Evolutionary conservation across 2,329 filamentous ascomycete genomes (phyloP), one percentile per base, ranked within the genome.

Genomic region (Dothistroma septosporum): DNA sequence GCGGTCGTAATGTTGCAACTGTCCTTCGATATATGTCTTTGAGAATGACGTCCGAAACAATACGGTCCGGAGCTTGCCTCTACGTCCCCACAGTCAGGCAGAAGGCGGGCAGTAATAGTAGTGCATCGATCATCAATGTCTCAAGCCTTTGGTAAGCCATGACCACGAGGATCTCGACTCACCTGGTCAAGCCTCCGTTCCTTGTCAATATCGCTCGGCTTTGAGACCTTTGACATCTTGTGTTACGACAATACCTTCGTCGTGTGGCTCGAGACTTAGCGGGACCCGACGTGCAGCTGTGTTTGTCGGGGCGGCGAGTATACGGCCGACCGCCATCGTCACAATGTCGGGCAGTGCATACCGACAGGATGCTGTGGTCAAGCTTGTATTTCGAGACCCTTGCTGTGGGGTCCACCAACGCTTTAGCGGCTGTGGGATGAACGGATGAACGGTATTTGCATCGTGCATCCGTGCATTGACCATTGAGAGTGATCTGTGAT

Each of bases 21-120:
- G 62, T 53, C 52, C 55, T 53, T 61, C 54, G 53, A 61, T 60
- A 65, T 54, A 54, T 59, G 53, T 44, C 48, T 49, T 49, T 61
- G 59, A 54, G 48, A 59, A 58, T 54, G 58, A 62, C 58, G 50
- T 67, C 65, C 65, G 66, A 69, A 64, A 70, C 62, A 65, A 55
- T 54, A 59, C 65, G 63, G 64, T 60, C 66, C 63, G 62, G 66
- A 61, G 50, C 61, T 58, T 55, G 37, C 61, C 59, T 66, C 58
- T 64, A 61, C 64, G 65, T 61, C 66, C 64, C 64, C 65, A 67
- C 64, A 65, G 57, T 55, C 52, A 62, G 52, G 61, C 61, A 55
- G 57, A 32, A 59, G 56, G 44, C 55, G 44, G 61, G 57, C 62
- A 59, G 53, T 58, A 58, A 57, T 63, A 59, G 53, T 56, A 58